phyloP scores from a whole-genome alignment of 305 asterid genomes.

The Fraxinus ornus region DNA sequence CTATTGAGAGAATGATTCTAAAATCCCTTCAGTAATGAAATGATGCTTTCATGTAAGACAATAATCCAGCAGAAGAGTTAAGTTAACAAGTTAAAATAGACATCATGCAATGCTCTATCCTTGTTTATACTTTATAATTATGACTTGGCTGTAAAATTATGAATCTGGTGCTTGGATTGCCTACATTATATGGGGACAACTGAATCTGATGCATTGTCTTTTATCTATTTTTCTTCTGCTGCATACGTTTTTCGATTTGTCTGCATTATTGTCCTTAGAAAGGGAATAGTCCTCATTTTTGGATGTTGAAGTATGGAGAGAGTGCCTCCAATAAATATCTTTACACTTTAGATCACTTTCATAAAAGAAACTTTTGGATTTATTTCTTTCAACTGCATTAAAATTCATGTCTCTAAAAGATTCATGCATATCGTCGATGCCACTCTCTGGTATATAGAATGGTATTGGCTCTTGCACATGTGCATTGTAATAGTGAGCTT shows the following conservation, averaged over 20 bases:
- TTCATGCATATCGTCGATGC: background rate
- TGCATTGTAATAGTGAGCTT: background rate
- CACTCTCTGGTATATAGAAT: background rate
- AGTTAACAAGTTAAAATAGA: too few species aligned
- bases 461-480: background rate
- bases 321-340: background rate
- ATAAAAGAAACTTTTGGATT: background rate
- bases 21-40: background rate
- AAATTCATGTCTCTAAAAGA: background rate
- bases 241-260: background rate
- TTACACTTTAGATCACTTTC: background rate
- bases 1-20: background rate
- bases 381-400: background rate
- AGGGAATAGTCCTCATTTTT: background rate
- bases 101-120: background rate
- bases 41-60: background rate
- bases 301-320: background rate
- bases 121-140: background rate
- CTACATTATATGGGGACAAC: background rate
- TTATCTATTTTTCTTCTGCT: background rate
- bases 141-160: background rate
- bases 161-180: background rate
- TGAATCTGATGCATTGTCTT: background rate
- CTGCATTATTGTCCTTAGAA: background rate
- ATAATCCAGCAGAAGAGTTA: too few species aligned